Evolutionary conservation across 257 asterid species (phyloP), one percentile per base, ranked within the genome.

Genomic region (Cordia subcordata): DNA sequence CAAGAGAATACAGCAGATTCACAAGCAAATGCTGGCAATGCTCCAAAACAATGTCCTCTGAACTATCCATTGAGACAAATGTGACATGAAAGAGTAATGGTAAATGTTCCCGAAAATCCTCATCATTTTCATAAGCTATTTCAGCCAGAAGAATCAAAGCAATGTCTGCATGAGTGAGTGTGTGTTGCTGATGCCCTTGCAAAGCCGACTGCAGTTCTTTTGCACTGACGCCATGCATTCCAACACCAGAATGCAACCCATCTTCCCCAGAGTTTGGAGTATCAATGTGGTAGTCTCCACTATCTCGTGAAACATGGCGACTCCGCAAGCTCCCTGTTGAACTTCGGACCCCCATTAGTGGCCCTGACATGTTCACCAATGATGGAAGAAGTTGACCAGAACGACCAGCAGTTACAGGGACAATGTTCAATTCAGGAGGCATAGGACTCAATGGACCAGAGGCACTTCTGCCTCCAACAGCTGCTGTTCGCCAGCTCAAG

Each of bases 31-130:
- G 99, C 62, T 93, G 99, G 79, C 99, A 93, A 76, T 93, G 99
- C 76, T 93, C 97, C 80, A 93, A 70, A 60, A 93, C 99, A 15
- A 93, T 89, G 77, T 93, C 99, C 83, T 93, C 99, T 40, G 99
- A 93, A 70, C 99, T 93, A 82, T 93, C 99, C 99, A 93, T 93
- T 10, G 99, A 93, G 81, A 93, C 99, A 17, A 93, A 93, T 11
- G 97, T 93, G 21, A 93, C 99, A 51, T 93, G 99, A 75, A 93
- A 93, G 49, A 93, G 96, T 65, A 93, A 75, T 0, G 99, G 96
- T 67, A 93, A 83, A 76, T 93, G 99, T 85, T 82, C 97, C 22
- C 99, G 84, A 70, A 93, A 93, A 77, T 93, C 99, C 81, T 93
- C 99, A 67, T 93, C 97, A 64, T 93, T 93, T 77, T 93, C 99